These are phyloP conservation scores for Diaporthe helianthi DNA, from an alignment of 2,329 filamentous ascomycete species.

Conservation along the genomic window DNA sequence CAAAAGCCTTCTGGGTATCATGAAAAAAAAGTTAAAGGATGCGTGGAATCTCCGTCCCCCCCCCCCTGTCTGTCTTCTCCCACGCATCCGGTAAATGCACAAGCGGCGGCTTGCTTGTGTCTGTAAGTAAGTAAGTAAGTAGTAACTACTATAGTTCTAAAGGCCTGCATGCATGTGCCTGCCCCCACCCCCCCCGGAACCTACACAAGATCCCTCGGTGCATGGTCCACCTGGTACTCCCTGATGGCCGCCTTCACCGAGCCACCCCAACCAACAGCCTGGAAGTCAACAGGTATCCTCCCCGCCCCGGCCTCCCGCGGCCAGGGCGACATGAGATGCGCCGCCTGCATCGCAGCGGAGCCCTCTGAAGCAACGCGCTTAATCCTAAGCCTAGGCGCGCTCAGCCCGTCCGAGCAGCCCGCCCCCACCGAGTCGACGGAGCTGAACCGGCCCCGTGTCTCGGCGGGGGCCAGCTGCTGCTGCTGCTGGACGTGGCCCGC, in stretches of 20 bases:
- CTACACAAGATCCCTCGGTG: neutral
- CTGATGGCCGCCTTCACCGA: neutral
- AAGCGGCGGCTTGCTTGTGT: neutral
- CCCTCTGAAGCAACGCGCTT: neutral
- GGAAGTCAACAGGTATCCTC: neutral
- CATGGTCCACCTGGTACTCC: neutral
- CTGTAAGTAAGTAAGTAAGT: too few species aligned
- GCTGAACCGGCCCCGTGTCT: neutral
- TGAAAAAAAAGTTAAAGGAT: conserved; percentile 5
- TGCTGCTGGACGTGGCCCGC: neutral
- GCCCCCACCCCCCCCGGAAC: too few species aligned
- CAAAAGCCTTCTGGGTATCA: conserved; percentile 20
- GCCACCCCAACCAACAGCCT: neutral
- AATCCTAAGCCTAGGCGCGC: neutral
- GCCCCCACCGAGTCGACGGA: neutral
- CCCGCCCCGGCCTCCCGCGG: neutral
- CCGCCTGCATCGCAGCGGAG: neutral
- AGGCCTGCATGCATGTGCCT: too few species aligned
- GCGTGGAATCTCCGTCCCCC: neutral
- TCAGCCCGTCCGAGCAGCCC: neutral
- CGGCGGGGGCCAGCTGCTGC: too few species aligned
- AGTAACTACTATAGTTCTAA: neutral
- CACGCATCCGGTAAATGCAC: neutral
- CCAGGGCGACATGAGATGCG: neutral
- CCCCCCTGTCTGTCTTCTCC: too few species aligned